Evolutionary conservation across 2,329 filamentous ascomycete genomes (phyloP).

Genomic region (Orbilia ellipsospora): DNA sequence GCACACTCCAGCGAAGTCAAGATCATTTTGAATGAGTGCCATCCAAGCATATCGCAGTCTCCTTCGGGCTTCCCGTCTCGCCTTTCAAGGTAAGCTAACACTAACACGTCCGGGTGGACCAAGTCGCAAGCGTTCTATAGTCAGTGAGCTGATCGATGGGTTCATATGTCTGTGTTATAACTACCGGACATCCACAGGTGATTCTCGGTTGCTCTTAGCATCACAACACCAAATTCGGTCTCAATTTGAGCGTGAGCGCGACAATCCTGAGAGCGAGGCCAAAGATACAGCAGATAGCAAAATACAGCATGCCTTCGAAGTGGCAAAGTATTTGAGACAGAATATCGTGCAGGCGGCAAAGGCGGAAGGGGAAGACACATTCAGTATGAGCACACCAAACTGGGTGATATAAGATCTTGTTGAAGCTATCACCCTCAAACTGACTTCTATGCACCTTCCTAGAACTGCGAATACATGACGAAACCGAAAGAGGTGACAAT

Average conservation of each 20-base stretch:
- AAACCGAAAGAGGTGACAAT: conserved; percentile 93
- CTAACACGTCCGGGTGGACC: not conserved
- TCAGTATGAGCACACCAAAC: conserved; percentile 66
- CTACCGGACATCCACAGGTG: conserved; percentile 68
- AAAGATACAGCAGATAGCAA: conserved; percentile 66
- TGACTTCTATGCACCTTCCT: conserved; percentile 15
- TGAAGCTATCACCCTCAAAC: not conserved
- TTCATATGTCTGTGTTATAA: not conserved
- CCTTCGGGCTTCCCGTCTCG: conserved; percentile 81
- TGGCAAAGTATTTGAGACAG: conserved; percentile 80
- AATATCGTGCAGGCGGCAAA: conserved; percentile 87
- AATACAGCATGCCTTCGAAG: conserved; percentile 82
- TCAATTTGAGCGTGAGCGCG: conserved; percentile 76
- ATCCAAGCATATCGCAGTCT: conserved; percentile 82
- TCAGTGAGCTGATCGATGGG: not conserved
- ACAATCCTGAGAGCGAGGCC: conserved; percentile 68
- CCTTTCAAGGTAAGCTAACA: conserved; percentile 77
- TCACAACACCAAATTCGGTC: conserved; percentile 78
- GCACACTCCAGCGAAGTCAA: too few relatives aligned
- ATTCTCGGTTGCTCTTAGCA: conserved; percentile 74
- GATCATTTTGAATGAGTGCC: conserved; percentile 63
- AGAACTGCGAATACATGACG: conserved; percentile 89
- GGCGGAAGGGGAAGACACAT: conserved; percentile 65
- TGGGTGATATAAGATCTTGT: not conserved
- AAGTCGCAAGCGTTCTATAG: not conserved